Percentiles rank a stretch among this genome's conserved stretches.
Evolutionary conservation across 2,329 filamentous ascomycete genomes (phyloP).

Genomic region (Chaetomiaceae sp.): DNA sequence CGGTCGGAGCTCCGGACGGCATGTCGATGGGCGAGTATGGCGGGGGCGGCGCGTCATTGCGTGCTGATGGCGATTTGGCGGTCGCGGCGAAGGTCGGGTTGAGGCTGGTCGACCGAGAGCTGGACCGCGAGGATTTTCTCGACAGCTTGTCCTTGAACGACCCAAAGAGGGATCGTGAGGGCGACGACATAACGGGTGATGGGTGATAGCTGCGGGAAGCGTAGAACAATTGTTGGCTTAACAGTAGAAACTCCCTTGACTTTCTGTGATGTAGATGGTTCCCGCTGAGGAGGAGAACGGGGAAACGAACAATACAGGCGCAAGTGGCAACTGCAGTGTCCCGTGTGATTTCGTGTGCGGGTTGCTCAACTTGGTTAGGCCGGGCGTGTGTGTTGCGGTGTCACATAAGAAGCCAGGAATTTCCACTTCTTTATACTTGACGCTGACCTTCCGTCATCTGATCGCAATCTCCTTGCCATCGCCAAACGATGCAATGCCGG

Average conservation of each 20-base stretch:
- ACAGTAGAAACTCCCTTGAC: no score
- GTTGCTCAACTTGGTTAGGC: no score
- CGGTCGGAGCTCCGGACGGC: neutral
- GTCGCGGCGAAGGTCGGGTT: neutral
- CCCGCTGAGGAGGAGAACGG: no score
- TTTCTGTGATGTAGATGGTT: no score
- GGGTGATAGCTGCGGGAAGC: no score
- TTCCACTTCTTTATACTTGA: neutral
- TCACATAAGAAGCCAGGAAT: no score
- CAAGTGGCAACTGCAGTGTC: neutral
- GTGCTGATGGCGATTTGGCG: neutral
- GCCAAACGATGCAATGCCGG: no score
- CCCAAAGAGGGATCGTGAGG: constrained; percentile 24
- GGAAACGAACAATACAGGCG: neutral
- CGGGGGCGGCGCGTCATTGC: constrained; percentile 11
- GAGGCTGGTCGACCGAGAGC: constrained; percentile 12
- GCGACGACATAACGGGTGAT: neutral
- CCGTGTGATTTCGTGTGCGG: no score
- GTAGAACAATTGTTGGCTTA: no score
- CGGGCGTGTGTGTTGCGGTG: neutral
- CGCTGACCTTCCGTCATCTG: neutral
- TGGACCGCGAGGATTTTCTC: constrained; percentile 22
- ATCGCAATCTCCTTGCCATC: no score
- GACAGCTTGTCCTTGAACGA: constrained; percentile 32
- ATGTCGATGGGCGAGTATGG: constrained; percentile 14